Evolutionary conservation across 2,329 filamentous ascomycete species (phyloP), one percentile per base, ranked within the genome.

Genomic region (Botrytis aclada): DNA sequence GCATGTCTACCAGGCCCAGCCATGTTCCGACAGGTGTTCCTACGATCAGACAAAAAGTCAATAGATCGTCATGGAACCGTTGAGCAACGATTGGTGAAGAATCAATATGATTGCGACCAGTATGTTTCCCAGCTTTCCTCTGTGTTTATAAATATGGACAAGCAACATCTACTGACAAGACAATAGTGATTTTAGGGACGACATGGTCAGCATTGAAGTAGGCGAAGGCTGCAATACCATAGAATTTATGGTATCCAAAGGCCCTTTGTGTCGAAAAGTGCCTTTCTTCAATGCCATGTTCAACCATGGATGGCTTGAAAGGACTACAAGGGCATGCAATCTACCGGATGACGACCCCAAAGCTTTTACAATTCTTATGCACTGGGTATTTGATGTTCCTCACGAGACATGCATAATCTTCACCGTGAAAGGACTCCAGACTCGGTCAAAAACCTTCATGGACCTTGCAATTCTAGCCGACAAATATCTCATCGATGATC

Each of bases 61-160:
- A 12, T 12, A 3, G 1, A n/a, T 51, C 4, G 0, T 3, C 47
- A 51, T 0, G 10, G 4, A 51, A n/a, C 0, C 4, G 10, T n/a
- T n/a, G 47, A 45, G 18, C 43, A 45, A 7, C 18, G 20, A 18
- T 7, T 45, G 18, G 43, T 18, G 7, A 20, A 45, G 18, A 3
- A 45, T 45, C 18, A 20, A 45, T 8, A 0, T 20, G 18, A 45
- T 20, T 20, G 43, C 43, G 18, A 20, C 18, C 2, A 45, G 43
- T 45, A 20, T 45, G 43, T 20, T 54, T 54, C 51, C 22, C 25
- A 4, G 14, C 41, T 62, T 20, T n/a, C 10, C 12, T 12, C 41
- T 29, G 14, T 16, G 2, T 10, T n/a, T 8, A 34, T 7, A 8
- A 20, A 45, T 61, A 9, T 29, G 25, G 22, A 39, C 14, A 3